Percentiles rank a stretch among this genome's conserved stretches.
Conservation (phyloP, 2,329 filamentous ascomycete species). For the Nigrospora oryzae region DNA sequence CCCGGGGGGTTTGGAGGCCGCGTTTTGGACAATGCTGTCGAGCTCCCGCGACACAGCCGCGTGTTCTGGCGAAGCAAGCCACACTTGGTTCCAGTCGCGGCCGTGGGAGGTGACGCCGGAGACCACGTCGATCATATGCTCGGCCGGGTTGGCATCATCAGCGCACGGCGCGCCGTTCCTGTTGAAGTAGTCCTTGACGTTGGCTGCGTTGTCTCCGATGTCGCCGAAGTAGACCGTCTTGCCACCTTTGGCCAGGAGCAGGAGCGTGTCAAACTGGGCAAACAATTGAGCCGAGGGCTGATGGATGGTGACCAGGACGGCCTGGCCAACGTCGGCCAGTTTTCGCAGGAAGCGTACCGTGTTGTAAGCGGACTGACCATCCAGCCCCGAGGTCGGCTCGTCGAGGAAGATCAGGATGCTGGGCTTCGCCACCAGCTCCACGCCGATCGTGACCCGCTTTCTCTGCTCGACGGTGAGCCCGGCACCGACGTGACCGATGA, state of each 20-base stretch:
- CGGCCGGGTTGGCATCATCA: slow-evolving; percentile 40
- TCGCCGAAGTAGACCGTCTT: neutral
- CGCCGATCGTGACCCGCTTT: slow-evolving; percentile 76
- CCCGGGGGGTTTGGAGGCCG: slow-evolving; percentile 2
- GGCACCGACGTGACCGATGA: slow-evolving; percentile 52
- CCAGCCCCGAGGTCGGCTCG: slow-evolving; percentile 64
- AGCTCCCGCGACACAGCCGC: slow-evolving; percentile 1
- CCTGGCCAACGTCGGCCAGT: slow-evolving; percentile 52
- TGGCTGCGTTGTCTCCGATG: neutral
- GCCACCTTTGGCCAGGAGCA: neutral
- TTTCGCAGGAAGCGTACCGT: slow-evolving; percentile 66
- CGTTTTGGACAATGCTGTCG: neutral
- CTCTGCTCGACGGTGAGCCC: slow-evolving; percentile 49
- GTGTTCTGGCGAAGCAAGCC: neutral
- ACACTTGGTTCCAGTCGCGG: neutral
- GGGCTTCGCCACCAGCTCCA: slow-evolving; percentile 74
- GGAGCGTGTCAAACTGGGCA: slow-evolving; percentile 58
- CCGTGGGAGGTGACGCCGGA: neutral
- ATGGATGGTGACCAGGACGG: slow-evolving; percentile 67
- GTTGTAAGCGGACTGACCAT: slow-evolving; percentile 62
- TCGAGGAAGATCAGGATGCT: slow-evolving; percentile 66
- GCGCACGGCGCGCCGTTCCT: slow-evolving; percentile 51
- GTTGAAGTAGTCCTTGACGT: slow-evolving; percentile 46
- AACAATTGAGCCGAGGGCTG: slow-evolving; percentile 63
- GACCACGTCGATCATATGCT: slow-evolving; percentile 30